A percentile compares a stretch with the other conserved stretches of the same genome.
These are phyloP conservation scores for Drosera spatulata DNA, from an alignment of 179 eudicot genomes.

Conservation along the genomic window DNA sequence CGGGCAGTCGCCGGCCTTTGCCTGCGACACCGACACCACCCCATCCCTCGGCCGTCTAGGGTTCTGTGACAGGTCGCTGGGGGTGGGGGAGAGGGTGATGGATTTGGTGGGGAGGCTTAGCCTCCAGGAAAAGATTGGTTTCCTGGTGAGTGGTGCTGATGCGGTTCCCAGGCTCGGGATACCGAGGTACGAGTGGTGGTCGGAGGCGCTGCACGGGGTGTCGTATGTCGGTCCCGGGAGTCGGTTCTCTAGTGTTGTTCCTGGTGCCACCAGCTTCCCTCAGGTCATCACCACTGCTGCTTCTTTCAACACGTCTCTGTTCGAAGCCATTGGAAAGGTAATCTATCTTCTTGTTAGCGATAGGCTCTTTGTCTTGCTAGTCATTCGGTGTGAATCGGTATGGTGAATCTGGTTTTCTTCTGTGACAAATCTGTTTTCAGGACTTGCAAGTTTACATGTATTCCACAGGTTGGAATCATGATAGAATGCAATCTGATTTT, in stretches of 20 bases:
- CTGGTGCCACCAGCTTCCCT: conserved; percentile 90
- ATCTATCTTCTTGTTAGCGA: no score
- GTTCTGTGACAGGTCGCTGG: conserved; percentile 41
- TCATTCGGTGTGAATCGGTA: no score
- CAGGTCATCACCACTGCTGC: conserved; percentile 81
- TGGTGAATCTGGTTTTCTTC: no score
- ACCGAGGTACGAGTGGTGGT: conserved; percentile 91
- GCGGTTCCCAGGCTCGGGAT: conserved; percentile 58
- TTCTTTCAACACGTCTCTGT: conserved; percentile 46
- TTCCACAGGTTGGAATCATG: no score
- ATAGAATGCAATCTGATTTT: no score
- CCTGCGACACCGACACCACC: conserved; percentile 42
- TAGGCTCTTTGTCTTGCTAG: no score
- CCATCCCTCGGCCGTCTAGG: conserved; percentile 25
- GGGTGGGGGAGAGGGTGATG: conserved; percentile 28
- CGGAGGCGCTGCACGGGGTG: conserved; percentile 86
- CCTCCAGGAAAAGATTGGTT: conserved; percentile 55
- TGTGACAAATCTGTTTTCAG: no score
- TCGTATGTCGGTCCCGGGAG: conserved; percentile 55
- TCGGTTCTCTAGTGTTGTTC: conserved; percentile 28
- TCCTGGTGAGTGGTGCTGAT: conserved; percentile 31
- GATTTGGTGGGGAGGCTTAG: conserved; percentile 59
- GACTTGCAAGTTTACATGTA: no score
- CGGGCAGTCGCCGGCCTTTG: conserved; percentile 26
- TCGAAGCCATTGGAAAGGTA: conserved; percentile 73